Conservation (phyloP, 2,329 filamentous ascomycete genomes). For the Niveomyces coronatus region DNA sequence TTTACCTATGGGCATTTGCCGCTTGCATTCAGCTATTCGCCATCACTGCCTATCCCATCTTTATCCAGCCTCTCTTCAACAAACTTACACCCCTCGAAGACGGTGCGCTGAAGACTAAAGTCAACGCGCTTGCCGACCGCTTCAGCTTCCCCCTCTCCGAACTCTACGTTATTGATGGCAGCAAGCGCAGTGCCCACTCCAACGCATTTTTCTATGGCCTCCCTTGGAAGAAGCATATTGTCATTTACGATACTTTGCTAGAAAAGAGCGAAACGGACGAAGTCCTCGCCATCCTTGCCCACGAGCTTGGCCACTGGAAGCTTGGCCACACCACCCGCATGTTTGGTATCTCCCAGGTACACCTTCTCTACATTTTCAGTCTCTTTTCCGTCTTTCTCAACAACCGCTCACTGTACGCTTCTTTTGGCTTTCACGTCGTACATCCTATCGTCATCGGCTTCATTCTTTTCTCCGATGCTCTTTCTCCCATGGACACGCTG, state of each 20-base stretch:
- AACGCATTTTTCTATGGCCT: constrained; percentile 95
- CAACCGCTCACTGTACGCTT: constrained; percentile 80
- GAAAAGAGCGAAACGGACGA: constrained; percentile 90
- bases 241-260: constrained; percentile 95
- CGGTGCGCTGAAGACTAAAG: constrained; percentile 75
- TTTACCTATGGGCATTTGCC: constrained; percentile 93
- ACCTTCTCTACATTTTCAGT: constrained; percentile 93
- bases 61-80: constrained; percentile 94
- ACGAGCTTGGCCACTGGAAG: constrained; percentile 96
- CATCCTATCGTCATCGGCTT: constrained; percentile 95
- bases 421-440: constrained; percentile 78
- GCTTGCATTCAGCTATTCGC: constrained; percentile 84
- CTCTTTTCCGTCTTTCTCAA: constrained; percentile 97
- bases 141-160: constrained; percentile 89
- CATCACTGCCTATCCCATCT: constrained; percentile 92
- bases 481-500: constrained; percentile 87
- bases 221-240: constrained; percentile 99
- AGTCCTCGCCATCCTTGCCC: constrained; percentile 87
- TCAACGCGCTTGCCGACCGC: constrained; percentile 72
- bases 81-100: constrained; percentile 88
- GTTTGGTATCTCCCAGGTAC: constrained; percentile 75
- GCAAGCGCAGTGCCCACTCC: constrained; percentile 77
- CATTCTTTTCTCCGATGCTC: constrained; percentile 92
- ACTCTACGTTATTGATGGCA: constrained; percentile 88
- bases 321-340: constrained; percentile 89